These are phyloP conservation scores for Articulospora tetracladia DNA, from an alignment of 495 filamentous ascomycete genomes.

Conservation along the genomic window DNA sequence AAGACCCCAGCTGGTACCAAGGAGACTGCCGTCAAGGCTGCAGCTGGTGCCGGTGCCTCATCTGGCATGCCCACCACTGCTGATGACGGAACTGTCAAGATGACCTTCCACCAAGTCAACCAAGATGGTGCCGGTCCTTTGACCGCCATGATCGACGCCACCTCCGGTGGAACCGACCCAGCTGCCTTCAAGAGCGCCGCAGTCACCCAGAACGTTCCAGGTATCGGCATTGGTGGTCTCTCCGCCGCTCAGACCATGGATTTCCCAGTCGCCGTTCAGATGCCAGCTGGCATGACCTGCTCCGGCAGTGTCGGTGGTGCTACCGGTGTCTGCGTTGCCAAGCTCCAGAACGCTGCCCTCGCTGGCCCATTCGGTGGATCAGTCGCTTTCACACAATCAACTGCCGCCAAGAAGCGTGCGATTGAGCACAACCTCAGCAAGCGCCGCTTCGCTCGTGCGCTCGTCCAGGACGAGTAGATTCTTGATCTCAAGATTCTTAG, in stretches of 20 bases:
- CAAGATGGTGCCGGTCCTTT: conserved; percentile 49
- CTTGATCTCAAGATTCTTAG: background rate
- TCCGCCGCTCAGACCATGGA: conserved; percentile 46
- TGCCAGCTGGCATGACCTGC: conserved; percentile 61
- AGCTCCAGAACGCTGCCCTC: conserved; percentile 49
- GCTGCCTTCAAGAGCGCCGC: conserved; percentile 49
- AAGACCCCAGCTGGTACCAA: conserved; percentile 31
- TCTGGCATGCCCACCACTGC: conserved; percentile 47
- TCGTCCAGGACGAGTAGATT: conserved; percentile 13
- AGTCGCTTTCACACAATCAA: conserved; percentile 45
- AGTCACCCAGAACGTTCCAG: conserved; percentile 56
- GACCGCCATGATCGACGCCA: conserved; percentile 44
- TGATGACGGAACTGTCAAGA: conserved; percentile 51
- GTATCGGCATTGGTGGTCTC: conserved; percentile 43
- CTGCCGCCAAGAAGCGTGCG: conserved; percentile 42
- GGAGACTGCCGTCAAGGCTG: conserved; percentile 40
- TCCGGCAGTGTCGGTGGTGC: conserved; percentile 47
- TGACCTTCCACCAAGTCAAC: conserved; percentile 52
- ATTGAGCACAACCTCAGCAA: conserved; percentile 41
- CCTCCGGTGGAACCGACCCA: conserved; percentile 50
- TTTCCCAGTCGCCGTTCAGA: conserved; percentile 52
- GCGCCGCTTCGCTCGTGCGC: conserved; percentile 29
- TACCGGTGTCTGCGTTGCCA: conserved; percentile 52
- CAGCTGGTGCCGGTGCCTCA: conserved; percentile 36
- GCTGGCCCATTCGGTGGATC: conserved; percentile 61